Percentiles rank a stretch among this genome's conserved stretches.
Conservation (phyloP, 2,329 filamentous ascomycete species). For the Ophiocordyceps camponoti-saundersi region DNA sequence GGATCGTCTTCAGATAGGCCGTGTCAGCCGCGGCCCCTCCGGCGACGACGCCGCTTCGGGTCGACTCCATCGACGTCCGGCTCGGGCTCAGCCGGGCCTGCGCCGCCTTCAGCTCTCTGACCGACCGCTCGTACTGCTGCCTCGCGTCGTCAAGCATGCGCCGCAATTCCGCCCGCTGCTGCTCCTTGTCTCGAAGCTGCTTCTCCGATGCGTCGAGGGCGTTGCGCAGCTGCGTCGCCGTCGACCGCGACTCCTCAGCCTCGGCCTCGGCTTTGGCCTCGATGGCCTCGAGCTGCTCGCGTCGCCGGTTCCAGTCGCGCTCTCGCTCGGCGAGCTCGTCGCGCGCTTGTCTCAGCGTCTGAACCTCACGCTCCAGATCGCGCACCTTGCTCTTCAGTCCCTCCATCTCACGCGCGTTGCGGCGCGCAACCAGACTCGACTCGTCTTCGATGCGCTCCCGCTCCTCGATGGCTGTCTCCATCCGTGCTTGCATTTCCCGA, state of each 20-base stretch:
- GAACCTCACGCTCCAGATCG: constrained; percentile 65
- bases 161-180: constrained; percentile 60
- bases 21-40: constrained; percentile 22
- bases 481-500: constrained; percentile 72
- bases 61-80: constrained; percentile 22
- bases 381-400: constrained; percentile 65
- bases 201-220: constrained; percentile 77
- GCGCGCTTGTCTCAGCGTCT: constrained; percentile 53
- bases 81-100: constrained; percentile 32
- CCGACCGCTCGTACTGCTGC: constrained; percentile 60
- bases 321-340: constrained; percentile 62
- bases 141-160: constrained; percentile 64
- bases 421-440: constrained; percentile 57
- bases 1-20: constrained; percentile 63
- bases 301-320: constrained; percentile 55
- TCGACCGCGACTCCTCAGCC: constrained; percentile 54
- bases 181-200: constrained; percentile 69
- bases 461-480: constrained; percentile 87
- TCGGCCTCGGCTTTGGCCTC: constrained; percentile 56
- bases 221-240: constrained; percentile 61
- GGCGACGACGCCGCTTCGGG: constrained; percentile 14
- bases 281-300: constrained; percentile 58
- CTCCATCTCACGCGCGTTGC: constrained; percentile 68
- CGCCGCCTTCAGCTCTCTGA: constrained; percentile 43
- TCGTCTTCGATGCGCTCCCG: constrained; percentile 87